Percentiles rank a stretch among this genome's conserved stretches.
Evolutionary conservation across 345 rosid species (phyloP).

Genomic region (Excoecaria cochinchinensis): DNA sequence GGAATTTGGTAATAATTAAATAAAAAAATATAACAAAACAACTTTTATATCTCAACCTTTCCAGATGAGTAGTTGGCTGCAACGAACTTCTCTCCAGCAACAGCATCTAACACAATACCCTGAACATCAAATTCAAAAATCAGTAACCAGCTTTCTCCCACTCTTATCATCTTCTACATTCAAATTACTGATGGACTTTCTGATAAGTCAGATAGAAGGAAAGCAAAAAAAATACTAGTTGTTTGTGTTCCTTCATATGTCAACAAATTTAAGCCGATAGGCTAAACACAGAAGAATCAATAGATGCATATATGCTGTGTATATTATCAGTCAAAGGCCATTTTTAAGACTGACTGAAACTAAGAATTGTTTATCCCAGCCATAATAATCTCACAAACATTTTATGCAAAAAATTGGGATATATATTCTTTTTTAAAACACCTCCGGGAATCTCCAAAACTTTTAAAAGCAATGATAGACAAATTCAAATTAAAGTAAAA

Average conservation of each 20-base stretch:
- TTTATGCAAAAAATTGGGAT: not conserved
- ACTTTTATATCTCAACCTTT: conserved; percentile 49
- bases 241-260: not conserved
- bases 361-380: not conserved
- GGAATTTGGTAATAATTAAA: conserved; percentile 5
- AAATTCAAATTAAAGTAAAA: too few species aligned
- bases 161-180: not conserved
- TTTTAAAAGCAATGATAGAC: not conserved
- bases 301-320: not conserved
- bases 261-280: not conserved
- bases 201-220: not conserved
- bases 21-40: not conserved
- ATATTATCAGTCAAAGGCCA: not conserved
- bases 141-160: conserved; percentile 7
- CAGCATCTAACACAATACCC: conserved; percentile 70
- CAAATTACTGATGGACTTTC: not conserved
- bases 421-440: not conserved
- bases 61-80: conserved; percentile 87
- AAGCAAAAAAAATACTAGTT: not conserved
- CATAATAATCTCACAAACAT: not conserved
- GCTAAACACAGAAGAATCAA: not conserved
- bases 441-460: not conserved
- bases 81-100: conserved; percentile 69
- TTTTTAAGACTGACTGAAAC: not conserved
- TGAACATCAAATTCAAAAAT: conserved; percentile 38